These are phyloP conservation scores for Linderina pennispora DNA, from an alignment of 192 early-diverging fungal genomes.

Conservation along the genomic window DNA sequence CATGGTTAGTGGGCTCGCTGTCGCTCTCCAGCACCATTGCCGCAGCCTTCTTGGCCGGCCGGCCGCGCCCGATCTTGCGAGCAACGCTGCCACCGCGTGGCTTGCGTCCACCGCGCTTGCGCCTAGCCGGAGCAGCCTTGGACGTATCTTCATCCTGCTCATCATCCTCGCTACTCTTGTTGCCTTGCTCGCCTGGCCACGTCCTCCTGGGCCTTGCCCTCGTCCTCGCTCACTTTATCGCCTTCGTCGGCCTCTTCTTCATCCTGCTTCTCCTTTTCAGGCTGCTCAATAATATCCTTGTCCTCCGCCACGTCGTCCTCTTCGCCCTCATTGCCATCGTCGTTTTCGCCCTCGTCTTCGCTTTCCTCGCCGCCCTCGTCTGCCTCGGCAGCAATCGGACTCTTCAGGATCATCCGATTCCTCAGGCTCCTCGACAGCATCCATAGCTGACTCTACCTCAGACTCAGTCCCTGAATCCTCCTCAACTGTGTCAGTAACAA, in stretches of 20 bases:
- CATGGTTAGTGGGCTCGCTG: too few relatives aligned
- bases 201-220: neutral
- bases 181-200: conserved; percentile 2
- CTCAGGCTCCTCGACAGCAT: too few relatives aligned
- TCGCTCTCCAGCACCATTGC: too few relatives aligned
- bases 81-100: too few relatives aligned
- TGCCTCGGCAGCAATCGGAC: too few relatives aligned
- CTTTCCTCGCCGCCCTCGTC: neutral
- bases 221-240: neutral
- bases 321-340: neutral
- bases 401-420: conserved; percentile 1
- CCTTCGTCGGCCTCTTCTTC: conserved; percentile 4
- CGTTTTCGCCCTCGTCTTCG: conserved; percentile 1
- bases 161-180: conserved; percentile 2
- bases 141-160: conserved; percentile 2
- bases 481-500: too few relatives aligned
- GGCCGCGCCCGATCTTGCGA: too few relatives aligned
- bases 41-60: too few relatives aligned
- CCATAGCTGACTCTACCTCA: too few relatives aligned
- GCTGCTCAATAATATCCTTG: neutral
- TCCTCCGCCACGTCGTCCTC: neutral
- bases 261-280: conserved; percentile 1
- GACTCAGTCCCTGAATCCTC: too few relatives aligned
- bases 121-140: too few relatives aligned
- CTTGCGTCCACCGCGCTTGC: too few relatives aligned